Conservation (phyloP, 495 filamentous ascomycete species). For the Xylaria venustula region DNA sequence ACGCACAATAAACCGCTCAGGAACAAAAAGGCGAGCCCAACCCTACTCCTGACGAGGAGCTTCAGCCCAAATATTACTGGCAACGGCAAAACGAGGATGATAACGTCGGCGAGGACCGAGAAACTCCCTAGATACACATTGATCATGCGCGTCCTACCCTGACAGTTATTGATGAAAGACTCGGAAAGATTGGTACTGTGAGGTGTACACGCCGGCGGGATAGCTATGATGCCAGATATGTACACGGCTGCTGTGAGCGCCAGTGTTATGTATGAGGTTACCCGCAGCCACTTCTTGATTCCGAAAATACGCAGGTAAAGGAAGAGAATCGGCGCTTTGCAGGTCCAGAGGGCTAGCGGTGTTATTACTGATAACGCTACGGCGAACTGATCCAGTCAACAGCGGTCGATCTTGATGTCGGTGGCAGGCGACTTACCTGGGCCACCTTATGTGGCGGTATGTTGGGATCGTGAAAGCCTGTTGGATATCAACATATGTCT, state of each 20-base stretch:
- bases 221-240: slow-evolving; percentile 25
- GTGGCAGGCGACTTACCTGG: neutral
- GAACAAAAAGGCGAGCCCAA: slow-evolving; percentile 32
- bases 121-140: slow-evolving; percentile 2
- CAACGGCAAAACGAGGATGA: slow-evolving; percentile 38
- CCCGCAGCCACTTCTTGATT: slow-evolving; percentile 25
- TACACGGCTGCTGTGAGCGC: slow-evolving; percentile 2
- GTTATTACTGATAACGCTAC: neutral
- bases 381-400: neutral
- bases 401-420: neutral
- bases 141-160: slow-evolving; percentile 26
- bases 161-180: slow-evolving; percentile 23
- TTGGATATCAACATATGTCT: neutral
- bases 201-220: slow-evolving; percentile 33
- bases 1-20: slow-evolving; percentile 56
- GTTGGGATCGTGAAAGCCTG: slow-evolving; percentile 7
- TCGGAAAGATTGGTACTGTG: neutral
- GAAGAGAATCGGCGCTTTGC: slow-evolving; percentile 20
- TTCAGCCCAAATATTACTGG: slow-evolving; percentile 36
- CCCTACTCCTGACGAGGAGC: slow-evolving; percentile 29
- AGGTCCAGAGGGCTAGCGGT: slow-evolving; percentile 7
- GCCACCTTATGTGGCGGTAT: neutral
- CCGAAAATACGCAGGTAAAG: slow-evolving; percentile 30
- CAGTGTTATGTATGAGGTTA: slow-evolving; percentile 21
- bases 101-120: slow-evolving; percentile 31